Percentiles rank a stretch among this genome's conserved stretches.
Evolutionary conservation across 2,329 filamentous ascomycete genomes (phyloP).

Genomic region (Colletotrichum navitas): DNA sequence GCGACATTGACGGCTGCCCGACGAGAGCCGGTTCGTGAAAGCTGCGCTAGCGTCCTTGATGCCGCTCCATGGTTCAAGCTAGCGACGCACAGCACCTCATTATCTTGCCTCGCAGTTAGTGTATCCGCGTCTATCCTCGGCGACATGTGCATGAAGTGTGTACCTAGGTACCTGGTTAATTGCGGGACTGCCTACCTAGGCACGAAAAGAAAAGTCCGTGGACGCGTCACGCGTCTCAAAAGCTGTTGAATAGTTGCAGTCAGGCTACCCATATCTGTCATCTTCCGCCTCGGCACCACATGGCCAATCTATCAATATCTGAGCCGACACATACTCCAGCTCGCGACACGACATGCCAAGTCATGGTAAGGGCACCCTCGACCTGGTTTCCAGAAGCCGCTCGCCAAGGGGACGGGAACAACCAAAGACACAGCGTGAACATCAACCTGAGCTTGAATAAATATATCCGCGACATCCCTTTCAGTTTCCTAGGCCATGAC

Average conservation of each 20-base stretch:
- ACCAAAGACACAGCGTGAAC: not conserved
- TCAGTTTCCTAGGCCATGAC: not conserved
- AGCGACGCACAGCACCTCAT: not conserved
- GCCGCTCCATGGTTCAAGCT: not conserved
- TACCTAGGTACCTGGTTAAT: not conserved
- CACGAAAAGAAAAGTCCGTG: not conserved
- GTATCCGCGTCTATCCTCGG: not conserved
- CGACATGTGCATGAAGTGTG: not conserved
- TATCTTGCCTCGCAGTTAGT: not conserved
- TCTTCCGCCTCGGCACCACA: slow-evolving; percentile 11
- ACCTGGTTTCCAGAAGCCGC: not conserved
- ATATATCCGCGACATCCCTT: not conserved
- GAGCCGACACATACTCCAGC: not conserved
- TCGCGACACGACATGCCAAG: not conserved
- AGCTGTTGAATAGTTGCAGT: not conserved
- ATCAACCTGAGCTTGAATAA: not conserved
- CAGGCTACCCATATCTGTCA: not conserved
- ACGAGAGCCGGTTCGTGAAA: not conserved
- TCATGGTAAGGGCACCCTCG: not conserved
- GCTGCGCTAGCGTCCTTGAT: not conserved
- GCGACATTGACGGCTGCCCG: not conserved
- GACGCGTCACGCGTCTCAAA: not conserved
- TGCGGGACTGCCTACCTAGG: not conserved
- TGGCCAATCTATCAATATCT: not conserved
- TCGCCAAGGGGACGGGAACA: not conserved